Evolutionary conservation across 1,139 yeast species (phyloP).

Genomic region (Taphrina communis): DNA sequence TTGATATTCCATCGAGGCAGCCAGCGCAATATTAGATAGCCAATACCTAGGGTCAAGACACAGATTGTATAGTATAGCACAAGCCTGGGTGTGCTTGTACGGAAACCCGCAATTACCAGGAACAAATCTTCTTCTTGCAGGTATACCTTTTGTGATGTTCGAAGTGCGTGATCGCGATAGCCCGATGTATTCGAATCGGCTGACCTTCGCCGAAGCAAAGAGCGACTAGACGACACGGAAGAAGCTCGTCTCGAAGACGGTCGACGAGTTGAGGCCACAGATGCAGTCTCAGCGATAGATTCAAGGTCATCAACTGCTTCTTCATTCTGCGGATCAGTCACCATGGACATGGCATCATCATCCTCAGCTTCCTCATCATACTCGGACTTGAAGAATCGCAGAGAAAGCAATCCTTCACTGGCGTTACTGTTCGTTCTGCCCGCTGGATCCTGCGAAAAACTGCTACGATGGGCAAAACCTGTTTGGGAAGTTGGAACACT

Average conservation of each 20-base stretch:
- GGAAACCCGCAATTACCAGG: conserved; percentile 90
- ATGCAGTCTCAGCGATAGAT: conserved; percentile 39
- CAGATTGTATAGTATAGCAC: conserved; percentile 63
- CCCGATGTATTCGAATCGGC: conserved; percentile 26
- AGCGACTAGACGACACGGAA: conserved; percentile 19
- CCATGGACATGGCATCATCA: conserved; percentile 40
- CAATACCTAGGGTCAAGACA: conserved; percentile 68
- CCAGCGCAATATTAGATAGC: conserved; percentile 81
- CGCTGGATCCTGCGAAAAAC: conserved; percentile 20
- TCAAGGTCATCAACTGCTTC: conserved; percentile 34
- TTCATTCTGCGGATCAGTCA: conserved; percentile 31
- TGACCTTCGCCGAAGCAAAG: conserved; percentile 24
- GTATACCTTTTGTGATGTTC: conserved; percentile 72
- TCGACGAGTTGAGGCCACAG: conserved; percentile 31
- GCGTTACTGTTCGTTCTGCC: conserved; percentile 39
- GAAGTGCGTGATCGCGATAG: neutral
- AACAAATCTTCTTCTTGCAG: conserved; percentile 95
- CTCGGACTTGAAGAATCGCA: conserved; percentile 41
- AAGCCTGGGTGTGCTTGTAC: conserved; percentile 59
- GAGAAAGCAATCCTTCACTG: conserved; percentile 39
- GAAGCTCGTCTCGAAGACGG: conserved; percentile 14
- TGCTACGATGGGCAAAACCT: conserved; percentile 40
- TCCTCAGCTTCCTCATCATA: conserved; percentile 37
- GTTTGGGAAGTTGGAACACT: conserved; percentile 43
- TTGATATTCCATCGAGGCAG: conserved; percentile 74